A percentile compares a stretch with the other conserved stretches of the same genome.
phyloP scores from a whole-genome alignment of 192 early-diverging fungal species.

The Entrophospora sp. region DNA sequence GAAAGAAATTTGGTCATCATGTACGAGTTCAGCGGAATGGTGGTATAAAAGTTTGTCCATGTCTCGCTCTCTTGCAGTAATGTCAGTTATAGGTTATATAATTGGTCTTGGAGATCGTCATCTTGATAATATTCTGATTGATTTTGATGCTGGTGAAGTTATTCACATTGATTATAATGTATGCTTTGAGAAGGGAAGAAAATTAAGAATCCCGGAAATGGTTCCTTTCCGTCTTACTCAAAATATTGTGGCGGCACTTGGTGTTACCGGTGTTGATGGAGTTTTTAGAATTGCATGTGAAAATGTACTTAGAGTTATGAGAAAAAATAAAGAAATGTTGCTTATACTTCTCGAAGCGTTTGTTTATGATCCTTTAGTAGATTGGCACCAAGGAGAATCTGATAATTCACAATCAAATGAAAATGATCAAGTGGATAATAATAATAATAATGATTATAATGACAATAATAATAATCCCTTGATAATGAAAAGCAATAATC shows the following conservation, averaged over 20 bases:
- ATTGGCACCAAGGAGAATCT: slow-evolving; percentile 37
- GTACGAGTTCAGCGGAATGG: slow-evolving; percentile 62
- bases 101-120: slow-evolving; percentile 93
- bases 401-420: slow-evolving; percentile 20
- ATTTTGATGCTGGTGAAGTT: slow-evolving; percentile 69
- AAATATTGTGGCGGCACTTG: slow-evolving; percentile 85
- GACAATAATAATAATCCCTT: neutral
- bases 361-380: slow-evolving; percentile 79
- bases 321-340: slow-evolving; percentile 70
- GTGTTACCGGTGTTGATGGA: slow-evolving; percentile 71
- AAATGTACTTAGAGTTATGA: slow-evolving; percentile 67
- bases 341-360: slow-evolving; percentile 89
- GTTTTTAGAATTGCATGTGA: slow-evolving; percentile 71
- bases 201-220: slow-evolving; percentile 77
- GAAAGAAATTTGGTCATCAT: slow-evolving; percentile 57
- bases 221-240: slow-evolving; percentile 89
- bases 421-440: too few species aligned
- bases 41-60: slow-evolving; percentile 62
- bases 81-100: slow-evolving; percentile 80
- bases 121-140: slow-evolving; percentile 85
- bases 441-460: neutral
- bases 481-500: too few species aligned
- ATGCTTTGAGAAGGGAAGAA: slow-evolving; percentile 89
- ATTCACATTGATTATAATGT: slow-evolving; percentile 97
- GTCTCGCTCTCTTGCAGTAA: slow-evolving; percentile 72